These are phyloP conservation scores for Capronia coronata DNA, from an alignment of 2,329 filamentous ascomycete genomes.

Conservation along the genomic window DNA sequence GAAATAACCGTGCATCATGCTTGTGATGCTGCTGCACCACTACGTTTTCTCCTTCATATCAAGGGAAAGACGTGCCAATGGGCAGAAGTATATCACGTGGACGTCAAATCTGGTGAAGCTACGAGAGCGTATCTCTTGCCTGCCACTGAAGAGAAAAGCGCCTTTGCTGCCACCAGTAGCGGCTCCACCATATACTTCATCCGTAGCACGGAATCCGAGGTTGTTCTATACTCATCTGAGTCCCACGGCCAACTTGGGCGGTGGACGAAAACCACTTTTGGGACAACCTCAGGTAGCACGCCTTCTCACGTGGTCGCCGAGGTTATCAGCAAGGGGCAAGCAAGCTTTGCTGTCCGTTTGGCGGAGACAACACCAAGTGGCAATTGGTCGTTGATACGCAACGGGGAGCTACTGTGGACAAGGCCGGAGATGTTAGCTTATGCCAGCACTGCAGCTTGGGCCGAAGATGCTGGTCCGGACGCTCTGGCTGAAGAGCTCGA, in stretches of 20 bases:
- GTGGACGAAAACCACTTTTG: conserved; percentile 55
- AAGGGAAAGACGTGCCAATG: conserved; percentile 64
- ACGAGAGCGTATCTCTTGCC: conserved; percentile 77
- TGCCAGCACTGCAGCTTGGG: conserved; percentile 72
- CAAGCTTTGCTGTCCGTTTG: conserved; percentile 69
- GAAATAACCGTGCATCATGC: conserved; percentile 65
- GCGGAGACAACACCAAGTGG: conserved; percentile 59
- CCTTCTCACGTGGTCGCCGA: conserved; percentile 59
- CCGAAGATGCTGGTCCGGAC: conserved; percentile 66
- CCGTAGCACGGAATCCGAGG: conserved; percentile 67
- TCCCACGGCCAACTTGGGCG: conserved; percentile 70
- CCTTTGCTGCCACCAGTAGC: conserved; percentile 70
- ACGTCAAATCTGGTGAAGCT: conserved; percentile 62
- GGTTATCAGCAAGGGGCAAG: conserved; percentile 65
- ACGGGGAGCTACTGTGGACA: conserved; percentile 73
- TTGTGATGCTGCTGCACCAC: conserved; percentile 60
- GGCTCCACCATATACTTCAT: conserved; percentile 86
- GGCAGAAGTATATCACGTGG: conserved; percentile 79
- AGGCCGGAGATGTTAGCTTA: conserved; percentile 76
- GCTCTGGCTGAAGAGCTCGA: conserved; percentile 73
- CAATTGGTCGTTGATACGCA: conserved; percentile 78
- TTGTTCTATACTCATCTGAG: conserved; percentile 65
- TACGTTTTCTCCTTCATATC: conserved; percentile 82
- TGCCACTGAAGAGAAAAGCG: conserved; percentile 60
- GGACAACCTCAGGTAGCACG: conserved; percentile 36